Conservation (phyloP, 306 rosid genomes). For the Begonia masoniana region DNA sequence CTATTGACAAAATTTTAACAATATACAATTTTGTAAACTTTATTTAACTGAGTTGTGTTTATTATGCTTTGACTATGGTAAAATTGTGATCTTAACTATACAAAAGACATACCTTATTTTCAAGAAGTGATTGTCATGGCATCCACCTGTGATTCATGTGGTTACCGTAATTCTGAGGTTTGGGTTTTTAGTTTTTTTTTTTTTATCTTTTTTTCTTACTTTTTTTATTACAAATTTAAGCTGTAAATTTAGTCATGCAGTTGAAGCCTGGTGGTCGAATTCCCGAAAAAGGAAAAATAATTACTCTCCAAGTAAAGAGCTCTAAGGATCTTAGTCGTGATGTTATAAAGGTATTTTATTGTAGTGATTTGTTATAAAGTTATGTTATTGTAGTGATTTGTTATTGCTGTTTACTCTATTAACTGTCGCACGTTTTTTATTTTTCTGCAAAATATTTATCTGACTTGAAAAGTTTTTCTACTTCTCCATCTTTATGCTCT, state of each 20-base stretch:
- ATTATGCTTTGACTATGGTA: background rate
- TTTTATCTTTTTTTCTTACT: constrained; percentile 6
- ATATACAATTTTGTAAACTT: no score
- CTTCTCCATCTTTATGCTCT: no score
- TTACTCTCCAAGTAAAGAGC: constrained; percentile 46
- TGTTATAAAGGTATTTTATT: constrained; percentile 66
- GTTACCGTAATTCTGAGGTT: constrained; percentile 99
- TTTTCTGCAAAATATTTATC: no score
- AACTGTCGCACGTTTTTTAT: no score
- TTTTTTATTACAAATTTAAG: constrained; percentile 6
- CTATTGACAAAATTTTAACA: no score
- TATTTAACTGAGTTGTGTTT: background rate
- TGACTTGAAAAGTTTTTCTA: no score
- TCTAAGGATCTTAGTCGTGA: constrained; percentile 75
- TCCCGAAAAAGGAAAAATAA: constrained; percentile 77
- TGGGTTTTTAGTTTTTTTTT: constrained; percentile 21
- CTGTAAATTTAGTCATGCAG: constrained; percentile 34
- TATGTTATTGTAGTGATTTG: constrained; percentile 6
- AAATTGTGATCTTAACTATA: constrained; percentile 24
- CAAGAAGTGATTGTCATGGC: constrained; percentile 98
- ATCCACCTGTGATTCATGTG: constrained; percentile 81
- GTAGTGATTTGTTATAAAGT: constrained; percentile 2
- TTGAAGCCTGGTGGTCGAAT: constrained; percentile 86
- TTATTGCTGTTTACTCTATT: background rate
- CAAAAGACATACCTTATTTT: constrained; percentile 85